Conservation (phyloP, 768 basidiomycete genomes). For the Panellus pusillus region DNA sequence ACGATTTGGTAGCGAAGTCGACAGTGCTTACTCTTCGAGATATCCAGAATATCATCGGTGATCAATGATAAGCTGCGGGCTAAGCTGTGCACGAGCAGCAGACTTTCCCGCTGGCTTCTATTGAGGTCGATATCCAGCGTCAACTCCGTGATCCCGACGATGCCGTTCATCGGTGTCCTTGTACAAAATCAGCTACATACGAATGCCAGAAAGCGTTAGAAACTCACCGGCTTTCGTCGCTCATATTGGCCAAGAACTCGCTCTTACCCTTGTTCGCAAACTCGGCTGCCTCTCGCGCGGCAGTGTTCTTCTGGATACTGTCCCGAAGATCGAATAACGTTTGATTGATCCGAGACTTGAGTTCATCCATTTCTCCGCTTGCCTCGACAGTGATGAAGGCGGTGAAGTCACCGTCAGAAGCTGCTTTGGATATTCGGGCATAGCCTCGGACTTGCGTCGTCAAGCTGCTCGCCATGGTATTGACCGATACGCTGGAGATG, state of each 20-base stretch:
- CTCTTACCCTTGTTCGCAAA: constrained; percentile 94
- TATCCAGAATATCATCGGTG: constrained; percentile 99
- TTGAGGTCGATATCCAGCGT: constrained; percentile 96
- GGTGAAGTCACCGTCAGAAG: constrained; percentile 98
- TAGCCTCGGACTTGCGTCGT: constrained; percentile 99
- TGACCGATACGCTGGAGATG: constrained; percentile 77
- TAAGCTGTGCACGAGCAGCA: constrained; percentile 92
- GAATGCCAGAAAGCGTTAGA: background rate
- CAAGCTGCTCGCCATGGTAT: constrained; percentile 95
- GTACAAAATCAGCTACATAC: background rate
- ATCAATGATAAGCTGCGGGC: constrained; percentile 92
- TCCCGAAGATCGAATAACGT: constrained; percentile 99
- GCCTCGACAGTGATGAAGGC: constrained; percentile 99
- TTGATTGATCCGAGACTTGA: constrained; percentile 98
- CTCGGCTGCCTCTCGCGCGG: constrained; percentile 95
- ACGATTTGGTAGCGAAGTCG: background rate
- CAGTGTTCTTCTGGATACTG: constrained; percentile 97
- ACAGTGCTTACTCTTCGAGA: constrained; percentile 86
- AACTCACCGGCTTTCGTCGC: constrained; percentile 89
- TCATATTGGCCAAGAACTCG: constrained; percentile 99
- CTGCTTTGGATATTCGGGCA: constrained; percentile 97
- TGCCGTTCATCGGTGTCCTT: constrained; percentile 99
- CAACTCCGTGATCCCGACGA: constrained; percentile 99
- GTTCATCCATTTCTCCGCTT: constrained; percentile 96
- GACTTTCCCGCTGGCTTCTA: constrained; percentile 90